Conservation (phyloP, 148 eudicot genomes). For the Silene conica region DNA sequence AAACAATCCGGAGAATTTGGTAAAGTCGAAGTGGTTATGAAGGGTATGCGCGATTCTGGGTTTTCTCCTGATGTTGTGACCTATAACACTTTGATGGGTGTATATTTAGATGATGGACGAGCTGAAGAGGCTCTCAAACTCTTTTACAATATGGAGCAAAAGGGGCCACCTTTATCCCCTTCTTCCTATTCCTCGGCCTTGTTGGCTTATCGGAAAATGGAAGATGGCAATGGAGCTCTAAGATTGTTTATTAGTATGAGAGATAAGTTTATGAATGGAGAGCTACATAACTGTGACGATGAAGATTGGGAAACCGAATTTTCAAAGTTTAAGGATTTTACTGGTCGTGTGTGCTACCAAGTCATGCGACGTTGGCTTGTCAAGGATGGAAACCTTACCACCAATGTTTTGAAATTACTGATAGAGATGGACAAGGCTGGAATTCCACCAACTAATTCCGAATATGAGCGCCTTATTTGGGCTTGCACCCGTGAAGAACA, state of each 20-base stretch:
- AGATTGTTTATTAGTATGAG: slow-evolving; percentile 45
- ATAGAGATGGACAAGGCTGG: slow-evolving; percentile 67
- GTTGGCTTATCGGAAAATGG: slow-evolving; percentile 68
- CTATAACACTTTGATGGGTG: slow-evolving; percentile 75
- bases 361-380: slow-evolving; percentile 88
- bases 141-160: slow-evolving; percentile 45
- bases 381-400: slow-evolving; percentile 45
- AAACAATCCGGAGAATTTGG: slow-evolving; percentile 51
- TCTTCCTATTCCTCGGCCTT: slow-evolving; percentile 76
- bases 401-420: slow-evolving; percentile 56
- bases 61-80: slow-evolving; percentile 69
- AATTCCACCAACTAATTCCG: slow-evolving; percentile 43
- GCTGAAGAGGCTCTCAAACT: slow-evolving; percentile 59
- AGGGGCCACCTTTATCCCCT: slow-evolving; percentile 72
- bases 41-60: slow-evolving; percentile 57
- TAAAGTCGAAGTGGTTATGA: slow-evolving; percentile 45
- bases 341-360: slow-evolving; percentile 73
- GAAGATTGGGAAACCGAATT: slow-evolving; percentile 68
- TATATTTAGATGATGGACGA: slow-evolving; percentile 55
- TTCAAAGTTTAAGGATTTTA: slow-evolving; percentile 56
- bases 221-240: slow-evolving; percentile 82
- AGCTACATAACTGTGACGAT: slow-evolving; percentile 31
- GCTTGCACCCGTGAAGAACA: slow-evolving; percentile 90
- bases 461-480: slow-evolving; percentile 79
- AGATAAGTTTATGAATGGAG: slow-evolving; percentile 51